A percentile compares a stretch with the other conserved stretches of the same genome.
Evolutionary conservation across 768 basidiomycete genomes (phyloP).

Genomic region (Gloeostereum incarnatum): DNA sequence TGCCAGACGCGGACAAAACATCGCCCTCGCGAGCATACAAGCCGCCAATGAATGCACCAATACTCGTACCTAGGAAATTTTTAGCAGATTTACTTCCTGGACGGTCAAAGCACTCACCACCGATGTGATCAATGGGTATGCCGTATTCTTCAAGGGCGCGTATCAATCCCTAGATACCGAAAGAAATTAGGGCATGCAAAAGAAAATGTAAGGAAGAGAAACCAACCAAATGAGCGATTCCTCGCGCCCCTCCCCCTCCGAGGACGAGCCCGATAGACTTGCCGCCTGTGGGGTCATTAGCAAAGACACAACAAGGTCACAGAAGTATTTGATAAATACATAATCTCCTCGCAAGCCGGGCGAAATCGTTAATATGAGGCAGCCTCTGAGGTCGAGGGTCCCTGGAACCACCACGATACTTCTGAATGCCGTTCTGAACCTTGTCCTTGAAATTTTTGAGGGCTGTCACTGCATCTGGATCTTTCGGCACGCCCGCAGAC

Average conservation of each 20-base stretch:
- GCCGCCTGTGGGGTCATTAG: no score
- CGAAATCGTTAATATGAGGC: slow-evolving; percentile 87
- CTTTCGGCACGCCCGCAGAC: slow-evolving; percentile 47
- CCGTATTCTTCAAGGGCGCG: slow-evolving; percentile 86
- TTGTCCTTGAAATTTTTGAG: slow-evolving; percentile 89
- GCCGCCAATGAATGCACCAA: slow-evolving; percentile 88
- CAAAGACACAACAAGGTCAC: no score
- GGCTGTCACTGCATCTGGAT: slow-evolving; percentile 81
- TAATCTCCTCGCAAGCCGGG: slow-evolving; percentile 80
- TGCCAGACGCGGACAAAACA: slow-evolving; percentile 72
- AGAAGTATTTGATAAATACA: no score
- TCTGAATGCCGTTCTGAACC: slow-evolving; percentile 83
- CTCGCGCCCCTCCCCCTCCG: slow-evolving; percentile 96
- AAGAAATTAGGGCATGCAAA: slow-evolving; percentile 1
- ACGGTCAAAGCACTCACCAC: slow-evolving; percentile 32
- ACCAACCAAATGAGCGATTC: slow-evolving; percentile 33
- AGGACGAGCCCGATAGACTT: slow-evolving; percentile 90
- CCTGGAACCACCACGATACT: slow-evolving; percentile 62
- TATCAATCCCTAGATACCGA: slow-evolving; percentile 63
- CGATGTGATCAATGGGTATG: slow-evolving; percentile 91
- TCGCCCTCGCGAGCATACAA: slow-evolving; percentile 94
- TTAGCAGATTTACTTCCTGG: neutral
- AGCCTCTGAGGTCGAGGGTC: slow-evolving; percentile 64
- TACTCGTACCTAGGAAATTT: slow-evolving; percentile 57
- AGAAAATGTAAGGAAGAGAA: slow-evolving; percentile 2